Conservation (phyloP, 148 eudicot species). For the Vaccinium corymbosum region DNA sequence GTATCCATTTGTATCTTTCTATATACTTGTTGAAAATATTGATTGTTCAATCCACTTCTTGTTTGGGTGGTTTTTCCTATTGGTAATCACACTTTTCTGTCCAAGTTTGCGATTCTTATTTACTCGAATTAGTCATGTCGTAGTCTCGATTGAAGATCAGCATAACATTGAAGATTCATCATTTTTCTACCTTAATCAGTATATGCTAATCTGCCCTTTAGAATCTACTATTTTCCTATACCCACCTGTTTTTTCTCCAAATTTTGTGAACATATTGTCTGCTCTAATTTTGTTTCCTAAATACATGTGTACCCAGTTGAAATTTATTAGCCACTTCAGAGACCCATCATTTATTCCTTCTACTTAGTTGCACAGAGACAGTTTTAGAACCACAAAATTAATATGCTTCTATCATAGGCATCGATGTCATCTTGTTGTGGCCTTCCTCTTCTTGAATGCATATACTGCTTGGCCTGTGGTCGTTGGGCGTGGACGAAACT, state of each 20-base stretch:
- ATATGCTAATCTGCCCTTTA: background rate
- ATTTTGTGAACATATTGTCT: background rate
- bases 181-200: background rate
- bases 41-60: background rate
- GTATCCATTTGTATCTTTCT: background rate
- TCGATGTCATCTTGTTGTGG: constrained; percentile 80
- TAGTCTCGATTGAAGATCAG: background rate
- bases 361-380: background rate
- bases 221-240: background rate
- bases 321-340: background rate
- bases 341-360: background rate
- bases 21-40: background rate
- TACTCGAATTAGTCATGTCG: background rate
- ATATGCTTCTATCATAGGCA: constrained; percentile 22
- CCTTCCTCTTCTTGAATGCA: constrained; percentile 85
- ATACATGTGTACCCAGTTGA: background rate
- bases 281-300: background rate
- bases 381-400: background rate
- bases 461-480: constrained; percentile 83
- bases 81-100: background rate
- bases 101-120: background rate
- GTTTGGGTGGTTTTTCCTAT: background rate
- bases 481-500: constrained; percentile 89
- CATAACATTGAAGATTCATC: background rate
- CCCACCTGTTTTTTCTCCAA: background rate